Evolutionary conservation across 495 filamentous ascomycete species (phyloP).

Genomic region (Parachaetomium inaequale): DNA sequence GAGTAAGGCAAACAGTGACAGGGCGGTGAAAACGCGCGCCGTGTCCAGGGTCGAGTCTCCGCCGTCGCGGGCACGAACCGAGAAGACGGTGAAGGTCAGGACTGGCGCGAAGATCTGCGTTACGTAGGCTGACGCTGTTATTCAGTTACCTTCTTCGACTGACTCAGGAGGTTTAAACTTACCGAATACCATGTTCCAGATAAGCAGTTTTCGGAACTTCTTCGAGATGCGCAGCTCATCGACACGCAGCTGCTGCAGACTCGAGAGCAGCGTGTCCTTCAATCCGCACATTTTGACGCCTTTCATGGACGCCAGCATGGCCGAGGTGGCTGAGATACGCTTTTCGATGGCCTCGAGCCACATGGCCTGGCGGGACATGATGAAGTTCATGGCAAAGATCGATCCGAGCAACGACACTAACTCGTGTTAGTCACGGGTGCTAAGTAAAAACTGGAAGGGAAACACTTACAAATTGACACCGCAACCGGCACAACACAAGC

Average conservation of each 20-base stretch:
- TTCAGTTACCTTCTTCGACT: background rate
- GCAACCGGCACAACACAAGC: constrained; percentile 52
- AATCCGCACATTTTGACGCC: constrained; percentile 61
- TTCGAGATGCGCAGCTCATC: constrained; percentile 57
- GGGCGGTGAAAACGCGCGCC: constrained; percentile 53
- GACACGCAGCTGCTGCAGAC: constrained; percentile 53
- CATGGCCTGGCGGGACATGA: constrained; percentile 45
- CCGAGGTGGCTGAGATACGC: constrained; percentile 50
- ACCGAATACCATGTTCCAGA: constrained; percentile 35
- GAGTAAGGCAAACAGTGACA: constrained; percentile 59
- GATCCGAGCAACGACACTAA: constrained; percentile 30
- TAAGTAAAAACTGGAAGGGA: background rate
- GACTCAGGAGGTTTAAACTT: background rate
- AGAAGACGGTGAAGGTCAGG: constrained; percentile 42
- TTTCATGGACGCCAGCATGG: constrained; percentile 58
- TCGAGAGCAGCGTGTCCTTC: constrained; percentile 38
- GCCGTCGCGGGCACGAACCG: constrained; percentile 24
- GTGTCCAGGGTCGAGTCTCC: constrained; percentile 45
- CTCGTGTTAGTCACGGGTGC: background rate
- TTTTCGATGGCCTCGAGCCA: constrained; percentile 53
- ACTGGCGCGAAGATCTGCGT: constrained; percentile 47
- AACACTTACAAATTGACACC: constrained; percentile 46
- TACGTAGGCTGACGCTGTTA: constrained; percentile 44
- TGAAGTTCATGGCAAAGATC: constrained; percentile 41
- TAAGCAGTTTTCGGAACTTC: constrained; percentile 49